These are phyloP conservation scores for Syzygium aromaticum DNA, from an alignment of 345 rosid species.

Conservation along the genomic window DNA sequence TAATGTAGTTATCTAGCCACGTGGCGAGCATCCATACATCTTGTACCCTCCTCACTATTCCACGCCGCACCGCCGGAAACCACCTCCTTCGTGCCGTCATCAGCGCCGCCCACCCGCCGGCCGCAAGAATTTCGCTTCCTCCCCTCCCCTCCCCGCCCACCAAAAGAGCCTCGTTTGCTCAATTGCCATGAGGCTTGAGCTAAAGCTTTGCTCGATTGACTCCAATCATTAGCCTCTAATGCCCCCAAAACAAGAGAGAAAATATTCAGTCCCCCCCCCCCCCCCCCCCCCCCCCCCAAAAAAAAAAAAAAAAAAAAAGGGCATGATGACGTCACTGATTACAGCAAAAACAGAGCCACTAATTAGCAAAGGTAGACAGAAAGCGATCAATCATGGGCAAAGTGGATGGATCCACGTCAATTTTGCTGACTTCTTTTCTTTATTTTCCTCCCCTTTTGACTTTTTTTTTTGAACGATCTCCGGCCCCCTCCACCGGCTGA, in stretches of 20 bases:
- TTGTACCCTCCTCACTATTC: not conserved
- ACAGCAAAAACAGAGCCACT: not conserved
- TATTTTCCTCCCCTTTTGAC: not conserved
- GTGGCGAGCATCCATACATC: not conserved
- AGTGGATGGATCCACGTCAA: not conserved
- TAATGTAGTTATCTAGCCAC: not conserved
- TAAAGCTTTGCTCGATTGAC: not conserved
- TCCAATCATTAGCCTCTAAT: not conserved
- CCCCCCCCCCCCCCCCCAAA: no score
- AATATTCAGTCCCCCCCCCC: no score
- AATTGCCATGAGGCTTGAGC: not conserved
- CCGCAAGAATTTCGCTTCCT: not conserved
- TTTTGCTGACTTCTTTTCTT: not conserved
- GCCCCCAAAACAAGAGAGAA: no score
- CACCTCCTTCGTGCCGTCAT: not conserved
- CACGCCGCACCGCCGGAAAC: no score
- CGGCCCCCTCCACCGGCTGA: not conserved
- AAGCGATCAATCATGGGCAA: not conserved
- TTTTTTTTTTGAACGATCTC: not conserved
- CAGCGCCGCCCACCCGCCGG: not conserved
- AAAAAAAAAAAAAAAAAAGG: not conserved
- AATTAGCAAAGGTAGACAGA: not conserved
- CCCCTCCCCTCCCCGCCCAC: accelerated
- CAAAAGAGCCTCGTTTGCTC: no score
- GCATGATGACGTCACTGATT: not conserved